Conservation (phyloP, 1,139 yeast genomes). For the Sugiyamaella novakii region DNA sequence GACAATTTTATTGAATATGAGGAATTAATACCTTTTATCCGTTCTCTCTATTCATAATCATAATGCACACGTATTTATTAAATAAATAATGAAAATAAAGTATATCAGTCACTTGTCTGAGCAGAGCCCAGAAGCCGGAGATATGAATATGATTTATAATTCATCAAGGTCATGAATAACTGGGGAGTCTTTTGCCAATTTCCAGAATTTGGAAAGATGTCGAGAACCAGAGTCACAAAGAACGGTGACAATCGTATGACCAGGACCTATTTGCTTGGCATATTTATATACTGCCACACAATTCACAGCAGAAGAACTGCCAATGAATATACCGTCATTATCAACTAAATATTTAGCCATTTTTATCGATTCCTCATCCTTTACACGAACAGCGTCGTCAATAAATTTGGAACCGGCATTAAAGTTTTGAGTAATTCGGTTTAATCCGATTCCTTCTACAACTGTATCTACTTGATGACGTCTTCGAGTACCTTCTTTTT, state of each 20-base stretch:
- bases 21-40: too few relatives aligned
- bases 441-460: slow-evolving; percentile 92
- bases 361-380: slow-evolving; percentile 74
- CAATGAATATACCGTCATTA: slow-evolving; percentile 87
- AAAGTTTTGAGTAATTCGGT: slow-evolving; percentile 82
- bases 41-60: too few relatives aligned
- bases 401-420: slow-evolving; percentile 58
- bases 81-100: too few relatives aligned
- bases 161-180: slow-evolving; percentile 1
- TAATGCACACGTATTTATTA: too few relatives aligned
- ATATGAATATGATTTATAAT: not conserved
- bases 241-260: slow-evolving; percentile 76
- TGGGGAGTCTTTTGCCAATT: slow-evolving; percentile 32
- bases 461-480: slow-evolving; percentile 95
- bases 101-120: too few relatives aligned
- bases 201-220: slow-evolving; percentile 93
- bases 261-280: slow-evolving; percentile 61
- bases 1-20: too few relatives aligned
- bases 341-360: slow-evolving; percentile 86
- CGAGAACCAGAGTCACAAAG: slow-evolving; percentile 93
- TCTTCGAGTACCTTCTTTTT: slow-evolving; percentile 89
- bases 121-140: not conserved
- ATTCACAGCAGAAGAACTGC: slow-evolving; percentile 88
- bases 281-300: slow-evolving; percentile 83
- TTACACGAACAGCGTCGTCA: slow-evolving; percentile 78